Conservation (phyloP, 345 rosid genomes). For the Pugionium dolabratum region DNA sequence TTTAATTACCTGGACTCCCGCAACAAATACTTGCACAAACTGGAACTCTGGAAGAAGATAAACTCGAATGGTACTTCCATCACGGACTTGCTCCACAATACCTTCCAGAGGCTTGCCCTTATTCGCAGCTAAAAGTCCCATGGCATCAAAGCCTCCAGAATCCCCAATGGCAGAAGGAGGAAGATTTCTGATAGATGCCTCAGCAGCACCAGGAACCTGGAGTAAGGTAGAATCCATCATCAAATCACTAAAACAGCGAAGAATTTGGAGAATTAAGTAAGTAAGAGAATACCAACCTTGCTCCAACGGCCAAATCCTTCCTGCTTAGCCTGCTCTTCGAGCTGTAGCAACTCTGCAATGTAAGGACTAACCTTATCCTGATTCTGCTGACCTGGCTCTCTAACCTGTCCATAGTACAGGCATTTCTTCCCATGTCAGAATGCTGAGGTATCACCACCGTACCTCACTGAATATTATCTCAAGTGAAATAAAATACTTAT, state of each 20-base stretch:
- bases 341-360: slow-evolving; percentile 58
- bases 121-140: slow-evolving; percentile 69
- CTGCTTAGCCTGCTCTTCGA: slow-evolving; percentile 76
- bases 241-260: background rate
- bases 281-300: slow-evolving; percentile 52
- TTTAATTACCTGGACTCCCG: slow-evolving; percentile 81
- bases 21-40: slow-evolving; percentile 93
- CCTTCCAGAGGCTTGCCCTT: slow-evolving; percentile 89
- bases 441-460: background rate
- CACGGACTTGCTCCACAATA: slow-evolving; percentile 94
- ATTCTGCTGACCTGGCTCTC: slow-evolving; percentile 77
- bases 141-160: slow-evolving; percentile 72
- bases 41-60: slow-evolving; percentile 95
- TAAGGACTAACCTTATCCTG: slow-evolving; percentile 87
- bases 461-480: background rate
- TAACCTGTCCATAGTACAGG: slow-evolving; percentile 53
- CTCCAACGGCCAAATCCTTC: slow-evolving; percentile 85
- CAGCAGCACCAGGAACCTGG: slow-evolving; percentile 78
- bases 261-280: background rate
- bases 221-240: slow-evolving; percentile 20
- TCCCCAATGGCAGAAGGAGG: slow-evolving; percentile 99
- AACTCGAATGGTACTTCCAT: slow-evolving; percentile 89
- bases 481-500: background rate
- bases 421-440: slow-evolving; percentile 25
- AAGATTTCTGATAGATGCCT: slow-evolving; percentile 76